A percentile compares a stretch with the other conserved stretches of the same genome.
Conservation (phyloP, 495 filamentous ascomycete species). For the Barbatosphaeria neglecta region DNA sequence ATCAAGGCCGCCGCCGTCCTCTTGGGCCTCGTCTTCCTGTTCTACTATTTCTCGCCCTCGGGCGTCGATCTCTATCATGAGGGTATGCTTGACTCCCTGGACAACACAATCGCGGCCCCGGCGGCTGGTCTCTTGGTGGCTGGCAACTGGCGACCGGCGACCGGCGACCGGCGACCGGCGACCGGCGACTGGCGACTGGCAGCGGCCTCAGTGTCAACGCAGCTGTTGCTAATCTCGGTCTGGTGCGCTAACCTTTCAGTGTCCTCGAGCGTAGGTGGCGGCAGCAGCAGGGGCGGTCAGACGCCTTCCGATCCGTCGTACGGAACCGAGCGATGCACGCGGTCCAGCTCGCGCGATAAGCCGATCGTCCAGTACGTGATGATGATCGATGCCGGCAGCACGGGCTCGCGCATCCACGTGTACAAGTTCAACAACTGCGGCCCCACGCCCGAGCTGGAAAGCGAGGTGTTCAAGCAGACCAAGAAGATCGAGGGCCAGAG, state of each 20-base stretch:
- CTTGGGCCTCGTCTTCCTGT: conserved; percentile 57
- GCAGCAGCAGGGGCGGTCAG: conserved; percentile 28
- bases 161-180: no score
- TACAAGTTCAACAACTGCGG: conserved; percentile 99
- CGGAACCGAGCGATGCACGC: conserved; percentile 63
- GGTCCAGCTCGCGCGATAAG: conserved; percentile 70
- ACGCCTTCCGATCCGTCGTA: conserved; percentile 45
- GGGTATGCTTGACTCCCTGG: conserved; percentile 23
- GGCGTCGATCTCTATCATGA: conserved; percentile 33
- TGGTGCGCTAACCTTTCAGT: background rate
- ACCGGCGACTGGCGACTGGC: no score
- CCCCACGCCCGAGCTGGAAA: conserved; percentile 83
- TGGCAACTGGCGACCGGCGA: background rate
- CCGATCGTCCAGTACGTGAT: conserved; percentile 93
- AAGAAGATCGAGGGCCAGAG: conserved; percentile 57
- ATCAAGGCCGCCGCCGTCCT: conserved; percentile 75
- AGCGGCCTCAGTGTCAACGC: background rate
- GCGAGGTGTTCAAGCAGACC: conserved; percentile 84
- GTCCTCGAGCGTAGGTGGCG: conserved; percentile 1
- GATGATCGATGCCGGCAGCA: conserved; percentile 98
- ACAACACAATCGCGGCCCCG: no score
- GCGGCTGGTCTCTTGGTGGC: background rate
- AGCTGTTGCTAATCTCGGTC: background rate
- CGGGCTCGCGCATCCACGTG: conserved; percentile 93
- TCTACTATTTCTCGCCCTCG: conserved; percentile 62